Base-by-base conservation (phyloP, 306 rosid species). In the Vigna radiata region DNA sequence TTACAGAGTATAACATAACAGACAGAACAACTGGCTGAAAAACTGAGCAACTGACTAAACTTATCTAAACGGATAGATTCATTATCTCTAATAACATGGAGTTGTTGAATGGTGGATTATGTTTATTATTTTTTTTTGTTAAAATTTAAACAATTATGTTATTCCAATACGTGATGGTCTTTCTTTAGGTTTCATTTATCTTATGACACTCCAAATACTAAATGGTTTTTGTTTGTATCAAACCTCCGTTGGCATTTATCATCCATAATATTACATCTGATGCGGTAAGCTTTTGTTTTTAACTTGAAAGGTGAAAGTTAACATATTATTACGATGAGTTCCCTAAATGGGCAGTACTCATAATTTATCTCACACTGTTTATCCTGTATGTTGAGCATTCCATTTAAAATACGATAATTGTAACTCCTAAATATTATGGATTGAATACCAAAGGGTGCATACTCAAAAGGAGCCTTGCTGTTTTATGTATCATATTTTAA, bases 321-420 rank as follows among this genome's bases (percentile, higher is more conserved):
- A 21, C 72, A 61, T 49, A 70, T 47, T 27, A 70, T 41, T 33
- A 58, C 19, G 70, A 33, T 37, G 55, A 21, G 33, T 70, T 63
- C 21, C 54, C 72, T 72, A 14, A 25, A 25, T 46, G 11, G 66
- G 58, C 21, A 67, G 12, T 66, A 54, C 48, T 68, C 27, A 27
- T 71, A 53, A 21, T 60, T 77, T 25, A 18, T 75, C 50, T 29
- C 21, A 23, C 27, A 18, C 33, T 60, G 14, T 43, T 43, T 41
- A 11, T 47, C 31, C 31, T 15, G 33, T 82, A 41, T 29, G 18
- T 23, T 23, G 41, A 58, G 59, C 69, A 18, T 46, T 77, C 68
- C 17, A n/a, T 9, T 21, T 59, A 79, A 66, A 63, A 52, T 18
- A 65, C 2, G 8, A 12, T 75, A 49, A 7, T 48, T 37, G 37